Conservation (phyloP, 2,329 filamentous ascomycete species). For the Hypoxylon sp. region DNA sequence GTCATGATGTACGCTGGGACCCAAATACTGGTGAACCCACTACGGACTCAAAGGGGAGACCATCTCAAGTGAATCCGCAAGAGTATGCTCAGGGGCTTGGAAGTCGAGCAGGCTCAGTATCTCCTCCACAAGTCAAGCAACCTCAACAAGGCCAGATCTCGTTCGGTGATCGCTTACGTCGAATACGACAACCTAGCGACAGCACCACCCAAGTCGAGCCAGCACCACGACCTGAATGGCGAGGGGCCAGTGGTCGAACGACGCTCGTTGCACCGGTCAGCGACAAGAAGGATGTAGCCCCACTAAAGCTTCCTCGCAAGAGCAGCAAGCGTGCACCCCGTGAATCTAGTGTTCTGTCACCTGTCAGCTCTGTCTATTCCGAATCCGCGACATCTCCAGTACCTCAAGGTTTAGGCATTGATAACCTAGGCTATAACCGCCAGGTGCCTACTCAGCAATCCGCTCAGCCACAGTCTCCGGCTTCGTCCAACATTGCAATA, state of each 20-base stretch:
- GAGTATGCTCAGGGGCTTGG: conserved; percentile 61
- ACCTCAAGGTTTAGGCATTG: conserved; percentile 30
- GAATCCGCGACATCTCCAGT: conserved; percentile 55
- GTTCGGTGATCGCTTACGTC: conserved; percentile 64
- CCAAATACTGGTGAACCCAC: conserved; percentile 77
- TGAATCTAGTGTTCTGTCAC: conserved; percentile 50
- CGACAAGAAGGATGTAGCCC: conserved; percentile 70
- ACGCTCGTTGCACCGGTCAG: conserved; percentile 75
- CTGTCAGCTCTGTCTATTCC: conserved; percentile 54
- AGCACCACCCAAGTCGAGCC: conserved; percentile 47
- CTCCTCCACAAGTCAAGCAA: conserved; percentile 50
- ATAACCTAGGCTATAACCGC: conserved; percentile 19
- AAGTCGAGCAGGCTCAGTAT: conserved; percentile 48
- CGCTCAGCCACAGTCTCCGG: conserved; percentile 24
- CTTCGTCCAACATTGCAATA: conserved; percentile 47
- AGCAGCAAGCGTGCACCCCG: conserved; percentile 61
- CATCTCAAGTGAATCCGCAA: conserved; percentile 70
- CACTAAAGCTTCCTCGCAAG: conserved; percentile 70
- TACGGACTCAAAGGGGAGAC: conserved; percentile 67
- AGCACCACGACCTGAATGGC: conserved; percentile 73
- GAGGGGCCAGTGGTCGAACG: conserved; percentile 78
- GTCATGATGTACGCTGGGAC: conserved; percentile 71
- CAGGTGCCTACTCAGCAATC: conserved; percentile 9
- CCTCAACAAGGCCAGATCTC: conserved; percentile 54
- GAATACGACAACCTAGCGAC: conserved; percentile 57